Percentiles rank a stretch among this genome's conserved stretches.
Conservation (phyloP, 2,329 filamentous ascomycete genomes). For the Tolypocladium endophyticum region DNA sequence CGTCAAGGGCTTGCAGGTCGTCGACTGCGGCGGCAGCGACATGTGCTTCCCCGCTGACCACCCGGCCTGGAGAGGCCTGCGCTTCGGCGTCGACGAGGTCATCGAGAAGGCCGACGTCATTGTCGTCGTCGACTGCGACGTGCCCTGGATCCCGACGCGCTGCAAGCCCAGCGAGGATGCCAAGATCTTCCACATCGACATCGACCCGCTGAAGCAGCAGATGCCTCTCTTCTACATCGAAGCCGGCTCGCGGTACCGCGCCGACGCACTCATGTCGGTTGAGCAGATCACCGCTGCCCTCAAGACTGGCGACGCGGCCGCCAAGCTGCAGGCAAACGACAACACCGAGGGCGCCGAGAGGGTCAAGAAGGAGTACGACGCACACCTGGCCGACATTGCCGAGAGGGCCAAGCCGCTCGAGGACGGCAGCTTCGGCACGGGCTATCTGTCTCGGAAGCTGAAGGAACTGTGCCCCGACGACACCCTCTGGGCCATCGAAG, state of each 20-base stretch:
- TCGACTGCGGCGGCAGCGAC: conserved; percentile 69
- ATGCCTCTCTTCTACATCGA: conserved; percentile 66
- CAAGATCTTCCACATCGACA: conserved; percentile 52
- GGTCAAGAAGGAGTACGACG: conserved; percentile 46
- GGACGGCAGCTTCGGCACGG: conserved; percentile 40
- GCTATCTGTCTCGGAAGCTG: conserved; percentile 21
- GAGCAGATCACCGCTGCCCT: conserved; percentile 60
- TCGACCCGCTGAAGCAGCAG: conserved; percentile 57
- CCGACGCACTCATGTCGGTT: conserved; percentile 53
- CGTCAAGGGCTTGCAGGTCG: conserved; percentile 57
- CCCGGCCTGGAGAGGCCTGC: conserved; percentile 56
- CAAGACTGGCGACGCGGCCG: conserved; percentile 29
- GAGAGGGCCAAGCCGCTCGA: conserved; percentile 44
- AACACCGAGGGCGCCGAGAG: conserved; percentile 20
- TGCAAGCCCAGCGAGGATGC: conserved; percentile 43
- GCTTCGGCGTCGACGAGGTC: conserved; percentile 62
- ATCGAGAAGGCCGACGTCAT: conserved; percentile 76
- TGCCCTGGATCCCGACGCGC: conserved; percentile 84
- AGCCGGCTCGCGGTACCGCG: conserved; percentile 54
- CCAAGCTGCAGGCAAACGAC: conserved; percentile 21
- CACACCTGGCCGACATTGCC: conserved; percentile 50
- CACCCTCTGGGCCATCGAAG: conserved; percentile 68
- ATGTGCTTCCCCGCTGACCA: conserved; percentile 73
- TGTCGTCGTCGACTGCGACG: conserved; percentile 77
- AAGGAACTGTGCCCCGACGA: conserved; percentile 24